A percentile compares a stretch with the other conserved stretches of the same genome.
Conservation (phyloP, 1,284 basidiomycete genomes). For the Cronartium quercuum region DNA sequence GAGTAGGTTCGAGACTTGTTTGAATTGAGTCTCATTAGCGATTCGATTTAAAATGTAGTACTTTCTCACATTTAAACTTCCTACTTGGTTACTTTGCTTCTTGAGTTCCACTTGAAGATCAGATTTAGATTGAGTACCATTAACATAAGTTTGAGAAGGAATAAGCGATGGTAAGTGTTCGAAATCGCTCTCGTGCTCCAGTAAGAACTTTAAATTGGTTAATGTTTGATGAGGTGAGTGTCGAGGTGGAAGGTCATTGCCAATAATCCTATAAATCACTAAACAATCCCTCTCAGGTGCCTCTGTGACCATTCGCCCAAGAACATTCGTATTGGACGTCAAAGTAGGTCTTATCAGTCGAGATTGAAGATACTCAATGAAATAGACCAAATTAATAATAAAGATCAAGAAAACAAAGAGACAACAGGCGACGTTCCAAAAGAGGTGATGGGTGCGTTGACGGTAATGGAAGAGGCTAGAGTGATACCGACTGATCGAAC, state of each 20-base stretch:
- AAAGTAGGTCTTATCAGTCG: neutral
- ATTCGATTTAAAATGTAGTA: constrained; percentile 48
- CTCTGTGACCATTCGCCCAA: neutral
- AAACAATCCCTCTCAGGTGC: constrained; percentile 46
- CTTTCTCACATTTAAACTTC: constrained; percentile 44
- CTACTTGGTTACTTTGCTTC: neutral
- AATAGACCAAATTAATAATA: neutral
- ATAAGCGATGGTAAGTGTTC: constrained; percentile 40
- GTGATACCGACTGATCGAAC: neutral
- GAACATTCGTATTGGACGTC: too few species aligned
- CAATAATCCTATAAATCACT: constrained; percentile 47
- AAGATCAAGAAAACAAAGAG: neutral
- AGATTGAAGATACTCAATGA: neutral
- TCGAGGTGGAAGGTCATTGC: constrained; percentile 48
- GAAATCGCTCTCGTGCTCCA: constrained; percentile 47
- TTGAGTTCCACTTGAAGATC: neutral
- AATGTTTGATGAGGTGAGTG: constrained; percentile 47
- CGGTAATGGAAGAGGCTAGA: neutral
- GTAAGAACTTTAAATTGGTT: constrained; percentile 47
- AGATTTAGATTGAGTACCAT: constrained; percentile 17
- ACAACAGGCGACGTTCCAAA: neutral
- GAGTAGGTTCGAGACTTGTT: constrained; percentile 44
- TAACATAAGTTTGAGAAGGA: constrained; percentile 40
- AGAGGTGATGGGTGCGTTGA: neutral
- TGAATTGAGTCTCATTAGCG: constrained; percentile 43